Evolutionary conservation across 495 filamentous ascomycete species (phyloP), one percentile per base, ranked within the genome.

Genomic region (Niebla homalea): DNA sequence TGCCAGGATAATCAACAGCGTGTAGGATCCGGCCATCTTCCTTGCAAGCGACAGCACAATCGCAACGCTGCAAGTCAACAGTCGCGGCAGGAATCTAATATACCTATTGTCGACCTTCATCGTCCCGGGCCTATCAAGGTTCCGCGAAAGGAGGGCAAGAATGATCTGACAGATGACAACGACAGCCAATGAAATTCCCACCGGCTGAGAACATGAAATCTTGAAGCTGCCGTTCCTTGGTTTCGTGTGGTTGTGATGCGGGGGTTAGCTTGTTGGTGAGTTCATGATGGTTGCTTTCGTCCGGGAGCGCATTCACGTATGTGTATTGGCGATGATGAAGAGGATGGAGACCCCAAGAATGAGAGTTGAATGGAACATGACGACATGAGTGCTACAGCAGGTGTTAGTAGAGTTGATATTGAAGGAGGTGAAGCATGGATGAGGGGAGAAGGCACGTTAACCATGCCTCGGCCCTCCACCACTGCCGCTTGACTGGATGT

Each of bases 391-490:
- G 20, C 60, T 60, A 36, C 2, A 19, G 15, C 14, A 22, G 22
- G 23, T 35, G 12, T 16, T 18, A 35, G 35, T 16, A 26, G 22
- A 12, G 18, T 4, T 15, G 8, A 16, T 6, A 15, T 41, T 22
- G 8, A 15, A 41, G 21, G 39, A 41, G 2, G 10, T 0, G 21
- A 45, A 5, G 12, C 23, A 5, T n/a, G 42, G 2, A 48, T 21
- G 5, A 36, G 45, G n/a, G 3, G n/a, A 48, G 36, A n/a, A 57
- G 56, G 50, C 25, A 64, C 62, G 44, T 23, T 19, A 55, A 51
- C 62, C 62, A 64, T 14, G 62, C 18, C 8, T 57, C 7, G 2
- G 42, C 49, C 19, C 54, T 56, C 57, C 60, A 62, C 60, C 60
- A 64, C 1, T 55, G 54, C 14, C 60, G 35, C 19, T 50, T 54